phyloP scores from a whole-genome alignment of 805 yeast species.

The Kregervanrija pseudodelftensis region DNA sequence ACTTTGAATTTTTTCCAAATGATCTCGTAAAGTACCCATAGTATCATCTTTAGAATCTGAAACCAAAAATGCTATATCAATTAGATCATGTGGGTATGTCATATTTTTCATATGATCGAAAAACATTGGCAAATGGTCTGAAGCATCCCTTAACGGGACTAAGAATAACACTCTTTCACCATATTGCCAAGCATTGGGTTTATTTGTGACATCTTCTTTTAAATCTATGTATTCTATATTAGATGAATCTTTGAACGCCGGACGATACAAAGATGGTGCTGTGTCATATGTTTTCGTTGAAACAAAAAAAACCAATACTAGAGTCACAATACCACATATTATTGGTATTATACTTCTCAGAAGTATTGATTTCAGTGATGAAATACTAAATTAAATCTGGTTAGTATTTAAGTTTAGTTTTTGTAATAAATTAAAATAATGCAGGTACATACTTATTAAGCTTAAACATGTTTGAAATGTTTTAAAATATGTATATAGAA shows the following conservation, averaged over 20 bases:
- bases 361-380: not conserved
- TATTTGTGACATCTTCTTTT: slow-evolving; percentile 32
- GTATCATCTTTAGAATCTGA: slow-evolving; percentile 89
- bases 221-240: slow-evolving; percentile 30
- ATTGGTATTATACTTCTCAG: no score
- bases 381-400: not conserved
- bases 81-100: slow-evolving; percentile 50
- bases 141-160: slow-evolving; percentile 55
- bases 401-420: not conserved
- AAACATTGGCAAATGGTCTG: slow-evolving; percentile 55
- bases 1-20: slow-evolving; percentile 52
- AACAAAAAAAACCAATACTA: no score
- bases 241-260: slow-evolving; percentile 8
- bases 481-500: no score
- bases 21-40: slow-evolving; percentile 32
- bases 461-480: no score
- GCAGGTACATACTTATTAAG: no score
- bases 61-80: slow-evolving; percentile 70
- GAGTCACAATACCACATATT: no score
- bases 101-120: slow-evolving; percentile 49
- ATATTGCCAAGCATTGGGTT: slow-evolving; percentile 45
- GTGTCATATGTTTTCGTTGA: no score
- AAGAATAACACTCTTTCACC: slow-evolving; percentile 48
- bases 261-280: slow-evolving; percentile 12
- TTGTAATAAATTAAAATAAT: no score